phyloP scores from a whole-genome alignment of 2,329 filamentous ascomycete species.

The Aspergillus awamori region DNA sequence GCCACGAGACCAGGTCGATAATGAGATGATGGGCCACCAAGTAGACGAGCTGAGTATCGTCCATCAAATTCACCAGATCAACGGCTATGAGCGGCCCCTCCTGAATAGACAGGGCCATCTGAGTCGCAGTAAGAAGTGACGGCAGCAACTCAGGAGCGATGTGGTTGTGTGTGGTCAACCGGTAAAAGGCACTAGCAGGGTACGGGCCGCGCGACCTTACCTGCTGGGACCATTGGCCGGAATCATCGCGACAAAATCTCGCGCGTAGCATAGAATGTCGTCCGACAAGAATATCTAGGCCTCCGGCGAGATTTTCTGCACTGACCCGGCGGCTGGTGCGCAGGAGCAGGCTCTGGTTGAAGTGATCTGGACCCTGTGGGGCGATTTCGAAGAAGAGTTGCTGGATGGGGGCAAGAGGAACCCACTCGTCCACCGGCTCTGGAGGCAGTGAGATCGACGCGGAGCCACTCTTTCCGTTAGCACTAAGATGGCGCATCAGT shows the following conservation, averaged over 20 bases:
- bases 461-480: no score
- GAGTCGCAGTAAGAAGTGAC: neutral
- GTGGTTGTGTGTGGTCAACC: neutral
- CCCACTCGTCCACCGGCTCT: neutral
- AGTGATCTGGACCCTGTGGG: neutral
- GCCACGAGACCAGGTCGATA: conserved; percentile 23
- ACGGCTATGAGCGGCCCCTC: conserved; percentile 3
- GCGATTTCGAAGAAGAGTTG: conserved; percentile 6
- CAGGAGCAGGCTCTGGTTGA: neutral
- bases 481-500: neutral
- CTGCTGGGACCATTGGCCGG: conserved; percentile 4
- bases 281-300: conserved; percentile 4
- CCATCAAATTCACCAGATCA: neutral
- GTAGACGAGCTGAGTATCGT: neutral
- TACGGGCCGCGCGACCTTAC: neutral
- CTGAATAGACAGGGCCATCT: conserved; percentile 1
- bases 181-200: neutral
- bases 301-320: neutral
- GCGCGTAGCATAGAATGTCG: conserved; percentile 20
- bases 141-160: neutral
- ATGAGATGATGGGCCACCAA: conserved; percentile 8
- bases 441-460: neutral
- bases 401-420: conserved; percentile 2
- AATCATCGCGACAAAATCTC: conserved; percentile 5
- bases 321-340: neutral